A percentile compares a stretch with the other conserved stretches of the same genome.
Evolutionary conservation across 331 rosid genomes (phyloP).

Genomic region (Cydonia oblonga): DNA sequence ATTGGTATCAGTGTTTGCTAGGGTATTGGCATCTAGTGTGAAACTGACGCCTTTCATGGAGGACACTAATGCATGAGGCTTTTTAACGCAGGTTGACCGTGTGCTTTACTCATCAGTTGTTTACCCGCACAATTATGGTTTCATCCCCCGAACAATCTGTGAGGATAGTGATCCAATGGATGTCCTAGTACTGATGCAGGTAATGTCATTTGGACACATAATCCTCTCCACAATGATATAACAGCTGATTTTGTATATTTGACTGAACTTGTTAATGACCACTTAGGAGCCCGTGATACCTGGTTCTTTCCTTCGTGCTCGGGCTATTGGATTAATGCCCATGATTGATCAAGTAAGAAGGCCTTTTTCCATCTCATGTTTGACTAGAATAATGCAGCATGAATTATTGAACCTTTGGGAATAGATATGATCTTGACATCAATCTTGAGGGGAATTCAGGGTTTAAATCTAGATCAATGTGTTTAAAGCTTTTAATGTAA

Average conservation of each 20-base stretch:
- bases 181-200: slow-evolving; percentile 93
- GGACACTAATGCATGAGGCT: slow-evolving; percentile 16
- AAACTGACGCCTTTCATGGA: neutral
- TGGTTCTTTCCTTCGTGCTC: slow-evolving; percentile 96
- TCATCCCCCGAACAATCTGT: slow-evolving; percentile 86
- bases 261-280: neutral
- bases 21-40: neutral
- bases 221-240: neutral
- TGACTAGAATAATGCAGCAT: neutral
- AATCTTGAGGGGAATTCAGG: neutral
- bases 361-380: neutral
- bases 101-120: slow-evolving; percentile 94
- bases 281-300: slow-evolving; percentile 78
- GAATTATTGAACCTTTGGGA: neutral
- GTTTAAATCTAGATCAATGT: neutral
- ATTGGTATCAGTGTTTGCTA: neutral
- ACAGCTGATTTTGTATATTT: neutral
- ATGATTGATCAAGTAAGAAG: slow-evolving; percentile 86
- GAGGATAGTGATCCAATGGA: slow-evolving; percentile 99
- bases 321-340: slow-evolving; percentile 97
- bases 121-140: slow-evolving; percentile 95
- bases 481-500: neutral
- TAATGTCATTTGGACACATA: slow-evolving; percentile 18
- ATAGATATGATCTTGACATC: neutral
- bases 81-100: slow-evolving; percentile 70